Evolutionary conservation across 768 basidiomycete genomes (phyloP).

Genomic region (Russula emetica): DNA sequence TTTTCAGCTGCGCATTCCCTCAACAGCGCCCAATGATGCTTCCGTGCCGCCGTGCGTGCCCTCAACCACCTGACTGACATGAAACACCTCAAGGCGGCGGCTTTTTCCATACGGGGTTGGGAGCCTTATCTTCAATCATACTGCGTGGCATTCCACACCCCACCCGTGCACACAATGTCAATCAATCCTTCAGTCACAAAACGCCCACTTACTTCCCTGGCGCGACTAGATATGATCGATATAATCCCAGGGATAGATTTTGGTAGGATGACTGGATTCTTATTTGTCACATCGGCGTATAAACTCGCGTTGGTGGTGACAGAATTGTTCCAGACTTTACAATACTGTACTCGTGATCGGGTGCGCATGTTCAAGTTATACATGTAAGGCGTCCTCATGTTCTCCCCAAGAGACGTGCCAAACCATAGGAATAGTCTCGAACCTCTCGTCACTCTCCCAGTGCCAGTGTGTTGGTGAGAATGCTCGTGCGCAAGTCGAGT

Average conservation of each 20-base stretch:
- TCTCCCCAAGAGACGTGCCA: too few species aligned
- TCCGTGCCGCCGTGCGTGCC: constrained; percentile 9
- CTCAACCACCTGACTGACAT: constrained; percentile 15
- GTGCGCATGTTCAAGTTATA: too few species aligned
- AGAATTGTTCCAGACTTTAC: background rate
- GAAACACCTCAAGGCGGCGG: constrained; percentile 10
- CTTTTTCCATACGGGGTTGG: background rate
- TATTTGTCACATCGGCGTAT: constrained; percentile 12
- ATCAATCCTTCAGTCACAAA: constrained; percentile 17
- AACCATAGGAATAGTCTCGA: too few species aligned
- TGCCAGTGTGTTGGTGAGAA: too few species aligned
- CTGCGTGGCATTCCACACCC: too few species aligned
- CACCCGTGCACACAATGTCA: background rate
- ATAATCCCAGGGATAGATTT: background rate
- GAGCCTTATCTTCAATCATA: background rate
- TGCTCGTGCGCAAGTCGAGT: too few species aligned
- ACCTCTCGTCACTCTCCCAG: too few species aligned
- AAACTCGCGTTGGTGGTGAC: constrained; percentile 8
- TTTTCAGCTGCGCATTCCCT: background rate
- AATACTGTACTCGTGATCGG: too few species aligned
- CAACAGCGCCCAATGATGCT: constrained; percentile 10
- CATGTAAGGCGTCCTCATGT: too few species aligned
- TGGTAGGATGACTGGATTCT: background rate
- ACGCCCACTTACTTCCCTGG: background rate
- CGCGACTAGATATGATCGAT: constrained; percentile 23